Percentiles rank a stretch among this genome's conserved stretches.
phyloP scores from a whole-genome alignment of 164 flowering plant species.

The Euptelea pleiosperma region DNA sequence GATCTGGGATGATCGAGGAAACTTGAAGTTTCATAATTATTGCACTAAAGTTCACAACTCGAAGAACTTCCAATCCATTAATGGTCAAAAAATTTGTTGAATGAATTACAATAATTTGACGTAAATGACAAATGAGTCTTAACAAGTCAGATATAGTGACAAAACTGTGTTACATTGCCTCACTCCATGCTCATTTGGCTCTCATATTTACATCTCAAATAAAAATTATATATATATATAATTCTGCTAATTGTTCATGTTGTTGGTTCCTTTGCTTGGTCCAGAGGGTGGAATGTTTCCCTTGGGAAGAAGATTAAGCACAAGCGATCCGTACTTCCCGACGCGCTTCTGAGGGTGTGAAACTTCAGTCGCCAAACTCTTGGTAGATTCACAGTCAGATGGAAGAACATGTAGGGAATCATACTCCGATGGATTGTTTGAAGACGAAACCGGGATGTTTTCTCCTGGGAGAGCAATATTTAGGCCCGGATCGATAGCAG shows the following conservation, averaged over 20 bases:
- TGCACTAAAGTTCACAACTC: too few species aligned
- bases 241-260: slow-evolving; percentile 3
- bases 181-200: too few species aligned
- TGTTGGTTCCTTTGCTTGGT: slow-evolving; percentile 41
- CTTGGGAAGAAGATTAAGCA: slow-evolving; percentile 38
- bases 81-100: too few species aligned
- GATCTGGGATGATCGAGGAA: too few species aligned
- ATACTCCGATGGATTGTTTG: background rate
- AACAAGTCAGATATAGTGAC: too few species aligned
- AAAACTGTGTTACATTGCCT: too few species aligned
- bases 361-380: background rate
- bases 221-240: too few species aligned
- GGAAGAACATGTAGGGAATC: background rate
- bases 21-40: too few species aligned
- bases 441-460: background rate
- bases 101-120: too few species aligned
- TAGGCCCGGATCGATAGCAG: background rate
- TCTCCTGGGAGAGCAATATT: slow-evolving; percentile 4
- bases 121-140: too few species aligned
- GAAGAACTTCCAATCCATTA: too few species aligned
- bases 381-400: background rate
- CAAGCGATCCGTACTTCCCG: slow-evolving; percentile 22
- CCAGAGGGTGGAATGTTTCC: slow-evolving; percentile 35
- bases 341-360: background rate
- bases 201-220: slow-evolving; percentile 3